A percentile compares a stretch with the other conserved stretches of the same genome.
These are phyloP conservation scores for Lactarius hatsudake DNA, from an alignment of 768 basidiomycete genomes.

Conservation along the genomic window DNA sequence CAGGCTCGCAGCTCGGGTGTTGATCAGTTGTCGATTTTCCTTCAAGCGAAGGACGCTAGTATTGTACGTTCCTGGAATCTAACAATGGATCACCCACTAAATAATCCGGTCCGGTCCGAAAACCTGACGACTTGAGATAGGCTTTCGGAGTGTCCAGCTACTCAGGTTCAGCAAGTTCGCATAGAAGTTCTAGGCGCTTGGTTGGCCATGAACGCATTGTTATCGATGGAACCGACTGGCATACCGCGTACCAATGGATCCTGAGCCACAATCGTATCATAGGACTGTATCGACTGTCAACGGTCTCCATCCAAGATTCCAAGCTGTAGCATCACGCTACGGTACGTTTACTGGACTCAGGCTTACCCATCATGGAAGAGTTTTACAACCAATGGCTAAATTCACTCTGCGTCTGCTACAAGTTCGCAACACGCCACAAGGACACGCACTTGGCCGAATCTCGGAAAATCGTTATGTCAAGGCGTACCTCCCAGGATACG, in stretches of 20 bases:
- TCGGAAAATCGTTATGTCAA: too few species aligned
- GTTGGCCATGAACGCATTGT: not conserved
- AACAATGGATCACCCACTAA: not conserved
- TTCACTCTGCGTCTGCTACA: not conserved
- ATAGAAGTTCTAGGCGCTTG: not conserved
- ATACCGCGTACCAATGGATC: not conserved
- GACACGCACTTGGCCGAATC: not conserved
- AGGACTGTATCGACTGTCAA: not conserved
- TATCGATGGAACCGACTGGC: not conserved
- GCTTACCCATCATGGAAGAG: too few species aligned
- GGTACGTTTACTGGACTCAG: not conserved
- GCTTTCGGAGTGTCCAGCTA: not conserved
- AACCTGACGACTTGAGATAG: not conserved
- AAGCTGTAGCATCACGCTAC: not conserved
- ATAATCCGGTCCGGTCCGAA: not conserved
- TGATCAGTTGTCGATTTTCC: not conserved
- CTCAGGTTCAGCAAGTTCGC: not conserved
- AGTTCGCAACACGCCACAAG: not conserved
- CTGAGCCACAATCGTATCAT: not conserved
- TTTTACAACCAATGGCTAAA: not conserved
- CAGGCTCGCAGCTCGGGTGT: not conserved
- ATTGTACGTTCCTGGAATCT: not conserved
- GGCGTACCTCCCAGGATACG: conserved; percentile 4
- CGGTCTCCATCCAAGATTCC: not conserved
- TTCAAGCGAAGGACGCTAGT: not conserved